Conservation (phyloP, 768 basidiomycete species). For the Rubroboletus pulcherrimus region DNA sequence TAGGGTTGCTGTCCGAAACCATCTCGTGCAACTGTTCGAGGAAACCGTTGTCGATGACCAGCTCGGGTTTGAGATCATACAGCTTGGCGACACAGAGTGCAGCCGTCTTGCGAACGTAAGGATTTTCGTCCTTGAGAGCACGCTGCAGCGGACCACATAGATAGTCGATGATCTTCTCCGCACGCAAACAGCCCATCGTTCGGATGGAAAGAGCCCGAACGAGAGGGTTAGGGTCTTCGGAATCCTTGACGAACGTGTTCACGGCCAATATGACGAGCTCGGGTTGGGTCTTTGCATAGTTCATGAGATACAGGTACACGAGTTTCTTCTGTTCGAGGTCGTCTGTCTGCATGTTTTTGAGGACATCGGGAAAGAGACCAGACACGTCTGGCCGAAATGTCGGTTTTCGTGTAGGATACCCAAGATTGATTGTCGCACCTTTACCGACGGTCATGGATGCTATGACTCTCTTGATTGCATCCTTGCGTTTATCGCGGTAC, state of each 20-base stretch:
- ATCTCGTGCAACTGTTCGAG: constrained; percentile 85
- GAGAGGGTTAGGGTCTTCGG: constrained; percentile 94
- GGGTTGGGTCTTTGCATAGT: constrained; percentile 98
- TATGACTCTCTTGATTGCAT: constrained; percentile 97
- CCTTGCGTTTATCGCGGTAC: constrained; percentile 91
- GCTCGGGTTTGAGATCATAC: constrained; percentile 93
- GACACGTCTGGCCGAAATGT: constrained; percentile 59
- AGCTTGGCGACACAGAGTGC: constrained; percentile 96
- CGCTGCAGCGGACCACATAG: constrained; percentile 93
- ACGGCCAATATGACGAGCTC: constrained; percentile 98
- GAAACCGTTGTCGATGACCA: constrained; percentile 94
- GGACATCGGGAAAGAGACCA: constrained; percentile 94
- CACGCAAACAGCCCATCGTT: constrained; percentile 95
- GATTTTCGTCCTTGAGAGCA: constrained; percentile 91
- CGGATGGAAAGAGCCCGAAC: constrained; percentile 95
- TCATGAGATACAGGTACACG: constrained; percentile 99
- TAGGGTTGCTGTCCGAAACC: constrained; percentile 94
- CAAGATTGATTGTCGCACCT: constrained; percentile 46
- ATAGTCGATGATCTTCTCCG: constrained; percentile 99
- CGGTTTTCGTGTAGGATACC: constrained; percentile 4
- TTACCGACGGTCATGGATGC: constrained; percentile 99
- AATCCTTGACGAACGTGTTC: constrained; percentile 98
- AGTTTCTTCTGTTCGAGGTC: constrained; percentile 99
- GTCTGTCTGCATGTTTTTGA: constrained; percentile 99
- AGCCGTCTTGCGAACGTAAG: constrained; percentile 97